phyloP scores from a whole-genome alignment of 2,329 filamentous ascomycete genomes.

The Reticulascus tulasneorum region DNA sequence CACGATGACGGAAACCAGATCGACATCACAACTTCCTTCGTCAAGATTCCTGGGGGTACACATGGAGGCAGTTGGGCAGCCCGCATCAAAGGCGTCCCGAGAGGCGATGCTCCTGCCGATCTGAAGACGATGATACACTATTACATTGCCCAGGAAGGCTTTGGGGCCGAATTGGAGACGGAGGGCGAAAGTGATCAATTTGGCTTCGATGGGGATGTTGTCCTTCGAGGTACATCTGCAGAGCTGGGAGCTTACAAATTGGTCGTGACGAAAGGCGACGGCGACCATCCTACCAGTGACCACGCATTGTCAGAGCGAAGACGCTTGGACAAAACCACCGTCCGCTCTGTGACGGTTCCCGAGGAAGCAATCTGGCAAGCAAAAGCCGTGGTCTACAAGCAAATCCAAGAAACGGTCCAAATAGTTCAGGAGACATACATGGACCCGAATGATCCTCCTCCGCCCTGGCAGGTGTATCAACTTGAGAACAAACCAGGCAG shows the following conservation, averaged over 20 bases:
- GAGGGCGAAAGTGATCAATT: conserved; percentile 43
- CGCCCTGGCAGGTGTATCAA: conserved; percentile 81
- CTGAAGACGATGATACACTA: conserved; percentile 77
- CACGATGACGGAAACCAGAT: conserved; percentile 85
- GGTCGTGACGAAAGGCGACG: conserved; percentile 66
- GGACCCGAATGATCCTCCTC: conserved; percentile 63
- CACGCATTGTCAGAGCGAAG: conserved; percentile 66
- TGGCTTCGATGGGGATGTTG: conserved; percentile 58
- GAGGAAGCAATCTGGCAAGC: conserved; percentile 77
- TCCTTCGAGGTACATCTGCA: conserved; percentile 64
- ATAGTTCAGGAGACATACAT: conserved; percentile 44
- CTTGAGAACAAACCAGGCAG: conserved; percentile 62
- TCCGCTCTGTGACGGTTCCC: conserved; percentile 65
- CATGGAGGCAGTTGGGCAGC: conserved; percentile 92
- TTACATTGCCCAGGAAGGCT: conserved; percentile 76
- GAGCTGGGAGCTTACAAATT: conserved; percentile 78
- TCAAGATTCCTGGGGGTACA: conserved; percentile 82
- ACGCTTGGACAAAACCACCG: conserved; percentile 70
- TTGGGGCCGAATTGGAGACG: conserved; percentile 60
- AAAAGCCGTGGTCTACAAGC: conserved; percentile 59
- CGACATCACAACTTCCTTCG: conserved; percentile 88
- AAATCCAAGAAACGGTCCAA: conserved; percentile 48
- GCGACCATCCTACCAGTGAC: conserved; percentile 56
- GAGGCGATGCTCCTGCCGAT: conserved; percentile 61
- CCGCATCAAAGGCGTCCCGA: conserved; percentile 75